These are phyloP conservation scores for Helicocarpus griseus DNA, from an alignment of 2,329 filamentous ascomycete genomes.

Conservation along the genomic window DNA sequence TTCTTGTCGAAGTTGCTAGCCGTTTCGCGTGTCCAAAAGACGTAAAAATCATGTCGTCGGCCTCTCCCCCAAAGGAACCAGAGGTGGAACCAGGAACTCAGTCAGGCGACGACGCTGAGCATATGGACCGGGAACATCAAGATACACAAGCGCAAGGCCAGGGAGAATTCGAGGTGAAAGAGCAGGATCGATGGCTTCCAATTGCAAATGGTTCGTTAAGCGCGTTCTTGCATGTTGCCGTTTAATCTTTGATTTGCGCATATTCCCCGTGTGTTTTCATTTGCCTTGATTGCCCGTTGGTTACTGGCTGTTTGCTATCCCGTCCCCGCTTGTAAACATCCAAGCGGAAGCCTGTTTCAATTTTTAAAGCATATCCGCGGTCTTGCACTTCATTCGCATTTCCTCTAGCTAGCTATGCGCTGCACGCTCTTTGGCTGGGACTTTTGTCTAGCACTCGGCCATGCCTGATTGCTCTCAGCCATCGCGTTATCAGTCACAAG, in stretches of 20 bases:
- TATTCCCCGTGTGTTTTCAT: not conserved
- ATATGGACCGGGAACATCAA: slow-evolving; percentile 63
- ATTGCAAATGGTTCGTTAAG: slow-evolving; percentile 96
- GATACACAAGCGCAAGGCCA: slow-evolving; percentile 66
- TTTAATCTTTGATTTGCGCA: slow-evolving; percentile 42
- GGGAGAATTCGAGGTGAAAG: slow-evolving; percentile 97
- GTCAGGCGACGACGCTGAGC: slow-evolving; percentile 83
- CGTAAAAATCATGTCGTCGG: slow-evolving; percentile 85
- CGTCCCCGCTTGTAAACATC: slow-evolving; percentile 8
- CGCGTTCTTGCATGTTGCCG: slow-evolving; percentile 27
- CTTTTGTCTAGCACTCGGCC: slow-evolving; percentile 5
- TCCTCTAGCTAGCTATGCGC: slow-evolving; percentile 38
- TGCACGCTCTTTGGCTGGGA: slow-evolving; percentile 19
- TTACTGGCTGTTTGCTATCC: slow-evolving; percentile 19
- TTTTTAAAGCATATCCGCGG: slow-evolving; percentile 4
- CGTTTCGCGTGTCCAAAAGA: slow-evolving; percentile 26
- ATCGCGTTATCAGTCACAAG: not conserved
- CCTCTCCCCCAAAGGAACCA: slow-evolving; percentile 79
- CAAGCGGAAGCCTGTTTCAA: slow-evolving; percentile 4
- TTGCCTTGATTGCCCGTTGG: slow-evolving; percentile 17
- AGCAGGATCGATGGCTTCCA: slow-evolving; percentile 98
- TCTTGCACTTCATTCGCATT: slow-evolving; percentile 27
- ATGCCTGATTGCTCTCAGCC: slow-evolving; percentile 9
- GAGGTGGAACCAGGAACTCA: slow-evolving; percentile 87
- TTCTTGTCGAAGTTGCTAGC: slow-evolving; percentile 28